Conservation (phyloP, 306 rosid genomes). For the Luffa aegyptiaca region DNA sequence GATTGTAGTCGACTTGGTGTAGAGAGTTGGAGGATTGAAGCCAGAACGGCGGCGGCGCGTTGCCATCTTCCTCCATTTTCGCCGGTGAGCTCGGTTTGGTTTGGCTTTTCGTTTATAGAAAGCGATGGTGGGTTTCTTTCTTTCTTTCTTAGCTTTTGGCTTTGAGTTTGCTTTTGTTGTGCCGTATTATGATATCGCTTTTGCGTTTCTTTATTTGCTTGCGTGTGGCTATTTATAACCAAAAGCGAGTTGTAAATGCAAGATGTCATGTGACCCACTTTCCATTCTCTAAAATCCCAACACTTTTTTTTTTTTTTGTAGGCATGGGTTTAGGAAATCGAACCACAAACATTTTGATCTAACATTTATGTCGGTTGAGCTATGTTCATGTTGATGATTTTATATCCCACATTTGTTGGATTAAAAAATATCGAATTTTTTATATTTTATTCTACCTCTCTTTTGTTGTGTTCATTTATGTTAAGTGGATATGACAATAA, state of each 20-base stretch:
- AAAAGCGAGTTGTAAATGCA: background rate
- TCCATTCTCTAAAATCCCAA: background rate
- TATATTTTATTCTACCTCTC: no score
- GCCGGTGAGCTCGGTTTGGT: constrained; percentile 3
- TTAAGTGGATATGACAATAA: no score
- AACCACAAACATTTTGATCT: no score
- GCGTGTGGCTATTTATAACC: constrained; percentile 3
- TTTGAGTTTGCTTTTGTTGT: background rate
- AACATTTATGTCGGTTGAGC: no score
- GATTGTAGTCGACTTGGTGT: background rate
- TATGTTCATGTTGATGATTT: no score
- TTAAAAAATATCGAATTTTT: no score
- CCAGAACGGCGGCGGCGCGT: constrained; percentile 46
- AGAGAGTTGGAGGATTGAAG: constrained; percentile 14
- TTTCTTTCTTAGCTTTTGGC: background rate
- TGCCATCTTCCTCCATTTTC: constrained; percentile 47
- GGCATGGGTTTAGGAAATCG: no score
- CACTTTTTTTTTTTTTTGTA: background rate
- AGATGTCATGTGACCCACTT: constrained; percentile 1
- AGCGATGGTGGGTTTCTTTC: background rate
- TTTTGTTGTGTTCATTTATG: no score
- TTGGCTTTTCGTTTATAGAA: background rate
- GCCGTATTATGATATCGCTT: background rate
- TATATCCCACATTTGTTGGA: no score
- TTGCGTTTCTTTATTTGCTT: background rate